Conservation (phyloP, 2,329 filamentous ascomycete genomes). For the Verticillium dahliae region DNA sequence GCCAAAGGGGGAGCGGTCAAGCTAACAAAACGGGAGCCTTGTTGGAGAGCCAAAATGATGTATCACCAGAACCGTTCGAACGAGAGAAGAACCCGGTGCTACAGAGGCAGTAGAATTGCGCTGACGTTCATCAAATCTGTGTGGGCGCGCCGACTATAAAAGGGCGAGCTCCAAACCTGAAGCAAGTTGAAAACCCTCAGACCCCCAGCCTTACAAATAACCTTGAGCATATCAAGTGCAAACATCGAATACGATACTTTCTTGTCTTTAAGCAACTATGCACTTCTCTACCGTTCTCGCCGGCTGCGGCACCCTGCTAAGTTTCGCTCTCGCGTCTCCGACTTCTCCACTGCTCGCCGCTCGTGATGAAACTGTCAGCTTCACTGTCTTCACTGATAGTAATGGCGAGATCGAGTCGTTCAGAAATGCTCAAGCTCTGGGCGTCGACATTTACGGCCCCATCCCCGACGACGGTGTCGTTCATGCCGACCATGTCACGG, state of each 20-base stretch:
- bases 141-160: too few relatives aligned
- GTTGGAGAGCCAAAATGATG: too few relatives aligned
- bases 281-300: not conserved
- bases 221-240: too few relatives aligned
- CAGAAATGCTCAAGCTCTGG: slow-evolving; percentile 2
- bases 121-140: too few relatives aligned
- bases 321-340: not conserved
- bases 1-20: too few relatives aligned
- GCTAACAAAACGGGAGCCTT: too few relatives aligned
- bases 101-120: too few relatives aligned
- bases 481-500: slow-evolving; percentile 10
- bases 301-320: not conserved
- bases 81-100: too few relatives aligned
- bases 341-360: not conserved
- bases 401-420: slow-evolving; percentile 3
- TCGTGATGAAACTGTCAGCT: not conserved
- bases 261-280: not conserved
- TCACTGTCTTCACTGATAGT: not conserved
- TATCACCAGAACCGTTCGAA: too few relatives aligned
- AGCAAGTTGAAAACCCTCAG: not conserved
- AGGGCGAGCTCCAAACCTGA: too few relatives aligned
- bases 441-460: slow-evolving; percentile 12
- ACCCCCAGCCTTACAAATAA: too few relatives aligned
- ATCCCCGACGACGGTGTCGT: slow-evolving; percentile 13
- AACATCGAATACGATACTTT: not conserved